Conservation (phyloP, 2,329 filamentous ascomycete species). For the Curvularia spicifera region DNA sequence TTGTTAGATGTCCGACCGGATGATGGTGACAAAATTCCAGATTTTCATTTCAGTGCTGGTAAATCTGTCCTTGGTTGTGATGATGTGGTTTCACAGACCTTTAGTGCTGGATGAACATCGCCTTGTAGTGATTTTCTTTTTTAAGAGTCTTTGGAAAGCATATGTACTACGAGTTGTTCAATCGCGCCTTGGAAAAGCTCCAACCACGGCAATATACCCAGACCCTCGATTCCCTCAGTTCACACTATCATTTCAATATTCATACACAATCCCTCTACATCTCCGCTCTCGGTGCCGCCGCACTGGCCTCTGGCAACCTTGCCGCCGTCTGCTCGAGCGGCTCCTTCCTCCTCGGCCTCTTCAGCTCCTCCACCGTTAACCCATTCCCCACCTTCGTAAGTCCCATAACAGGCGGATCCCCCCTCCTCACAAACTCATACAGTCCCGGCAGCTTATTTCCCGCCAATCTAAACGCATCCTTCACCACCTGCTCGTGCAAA, state of each 20-base stretch:
- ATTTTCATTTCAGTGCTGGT: not conserved
- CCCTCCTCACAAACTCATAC: slow-evolving; percentile 94
- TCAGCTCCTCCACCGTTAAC: slow-evolving; percentile 81
- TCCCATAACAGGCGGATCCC: slow-evolving; percentile 87
- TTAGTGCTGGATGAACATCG: not conserved
- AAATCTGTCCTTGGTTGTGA: no score
- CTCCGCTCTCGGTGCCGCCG: slow-evolving; percentile 14
- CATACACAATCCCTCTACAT: slow-evolving; percentile 15
- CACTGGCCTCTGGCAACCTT: slow-evolving; percentile 64
- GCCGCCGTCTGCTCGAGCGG: slow-evolving; percentile 64
- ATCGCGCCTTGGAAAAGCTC: no score
- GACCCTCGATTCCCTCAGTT: not conserved
- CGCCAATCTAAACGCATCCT: slow-evolving; percentile 91
- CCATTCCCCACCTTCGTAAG: slow-evolving; percentile 86
- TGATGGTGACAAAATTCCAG: not conserved
- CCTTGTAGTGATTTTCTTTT: not conserved
- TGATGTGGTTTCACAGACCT: no score
- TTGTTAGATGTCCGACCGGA: not conserved
- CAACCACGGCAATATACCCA: no score
- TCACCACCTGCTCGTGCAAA: slow-evolving; percentile 91
- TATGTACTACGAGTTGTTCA: not conserved
- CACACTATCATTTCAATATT: slow-evolving; percentile 4
- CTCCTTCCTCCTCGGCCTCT: slow-evolving; percentile 75
- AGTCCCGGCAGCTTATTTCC: slow-evolving; percentile 91
- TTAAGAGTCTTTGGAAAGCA: no score